These are phyloP conservation scores for Fusarium duplospermum DNA, from an alignment of 2,329 filamentous ascomycete species.

Conservation along the genomic window DNA sequence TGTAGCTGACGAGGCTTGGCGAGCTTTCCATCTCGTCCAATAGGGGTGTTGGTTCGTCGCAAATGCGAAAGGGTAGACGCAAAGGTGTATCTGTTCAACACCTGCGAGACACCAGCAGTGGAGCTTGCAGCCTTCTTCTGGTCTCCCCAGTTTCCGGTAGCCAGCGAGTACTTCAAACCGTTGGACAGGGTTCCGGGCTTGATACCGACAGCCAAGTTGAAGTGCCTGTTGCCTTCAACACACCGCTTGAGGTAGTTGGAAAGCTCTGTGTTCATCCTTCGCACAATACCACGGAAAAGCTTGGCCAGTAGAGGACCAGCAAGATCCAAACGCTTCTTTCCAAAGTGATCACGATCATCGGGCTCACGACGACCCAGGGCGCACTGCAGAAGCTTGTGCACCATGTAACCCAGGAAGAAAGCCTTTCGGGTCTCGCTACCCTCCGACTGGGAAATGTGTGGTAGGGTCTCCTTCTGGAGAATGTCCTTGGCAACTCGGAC, in stretches of 20 bases:
- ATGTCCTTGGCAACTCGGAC: conserved; percentile 93
- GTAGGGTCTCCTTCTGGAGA: conserved; percentile 95
- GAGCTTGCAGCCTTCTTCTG: conserved; percentile 98
- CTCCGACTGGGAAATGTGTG: conserved; percentile 95
- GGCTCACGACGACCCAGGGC: conserved; percentile 92
- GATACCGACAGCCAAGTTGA: conserved; percentile 90
- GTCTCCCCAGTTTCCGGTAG: conserved; percentile 98
- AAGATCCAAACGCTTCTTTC: conserved; percentile 97
- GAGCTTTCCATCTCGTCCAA: conserved; percentile 95
- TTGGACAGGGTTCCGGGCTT: conserved; percentile 93
- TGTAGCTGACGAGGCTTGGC: conserved; percentile 95
- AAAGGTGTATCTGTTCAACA: conserved; percentile 97
- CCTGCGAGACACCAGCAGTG: conserved; percentile 97
- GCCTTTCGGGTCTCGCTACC: conserved; percentile 96
- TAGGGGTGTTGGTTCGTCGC: conserved; percentile 95
- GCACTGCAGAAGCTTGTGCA: conserved; percentile 93
- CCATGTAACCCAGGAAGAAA: conserved; percentile 99
- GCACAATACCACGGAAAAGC: conserved; percentile 91
- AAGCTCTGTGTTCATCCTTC: conserved; percentile 90
- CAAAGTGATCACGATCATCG: conserved; percentile 98
- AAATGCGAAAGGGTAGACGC: conserved; percentile 96
- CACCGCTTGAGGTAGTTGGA: conserved; percentile 92
- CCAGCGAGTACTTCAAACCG: conserved; percentile 94
- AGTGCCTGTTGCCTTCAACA: conserved; percentile 88
- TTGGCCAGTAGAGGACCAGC: conserved; percentile 96